These are phyloP conservation scores for Chytridium lagenaria DNA, from an alignment of 371 early-diverging fungal species.

Conservation along the genomic window DNA sequence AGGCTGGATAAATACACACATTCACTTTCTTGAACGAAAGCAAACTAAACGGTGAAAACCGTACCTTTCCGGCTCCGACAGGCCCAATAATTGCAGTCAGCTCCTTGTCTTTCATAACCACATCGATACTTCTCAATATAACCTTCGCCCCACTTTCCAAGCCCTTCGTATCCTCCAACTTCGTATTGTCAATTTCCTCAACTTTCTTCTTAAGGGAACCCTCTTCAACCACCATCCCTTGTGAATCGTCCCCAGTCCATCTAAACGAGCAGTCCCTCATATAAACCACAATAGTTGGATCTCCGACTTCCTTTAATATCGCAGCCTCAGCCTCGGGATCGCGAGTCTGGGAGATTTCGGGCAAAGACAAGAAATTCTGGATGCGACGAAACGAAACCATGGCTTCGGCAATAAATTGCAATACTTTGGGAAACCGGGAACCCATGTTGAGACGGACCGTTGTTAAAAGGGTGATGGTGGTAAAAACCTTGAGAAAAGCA, in stretches of 20 bases:
- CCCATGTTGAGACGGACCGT: constrained; percentile 38
- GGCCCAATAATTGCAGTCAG: constrained; percentile 30
- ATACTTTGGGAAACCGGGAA: constrained; percentile 22
- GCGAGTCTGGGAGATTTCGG: constrained; percentile 30
- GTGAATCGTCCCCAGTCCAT: background rate
- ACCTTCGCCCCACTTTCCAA: constrained; percentile 13
- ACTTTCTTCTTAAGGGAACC: background rate
- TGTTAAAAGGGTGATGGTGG: constrained; percentile 47
- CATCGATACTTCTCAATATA: constrained; percentile 18
- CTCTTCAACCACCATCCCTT: background rate
- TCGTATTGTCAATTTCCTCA: too few species aligned
- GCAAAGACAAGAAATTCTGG: constrained; percentile 41
- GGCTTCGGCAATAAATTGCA: constrained; percentile 39
- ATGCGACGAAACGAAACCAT: constrained; percentile 41
- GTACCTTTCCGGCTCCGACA: constrained; percentile 29
- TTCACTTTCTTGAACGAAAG: background rate
- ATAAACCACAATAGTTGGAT: constrained; percentile 22
- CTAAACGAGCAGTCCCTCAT: background rate
- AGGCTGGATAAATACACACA: background rate
- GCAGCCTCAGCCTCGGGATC: background rate
- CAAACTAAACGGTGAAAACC: background rate
- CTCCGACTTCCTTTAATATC: constrained; percentile 6
- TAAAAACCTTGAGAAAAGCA: background rate
- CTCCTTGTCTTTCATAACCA: constrained; percentile 22
- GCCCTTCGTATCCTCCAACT: background rate